Conservation (phyloP, 345 rosid genomes). For the Excoecaria agallocha region DNA sequence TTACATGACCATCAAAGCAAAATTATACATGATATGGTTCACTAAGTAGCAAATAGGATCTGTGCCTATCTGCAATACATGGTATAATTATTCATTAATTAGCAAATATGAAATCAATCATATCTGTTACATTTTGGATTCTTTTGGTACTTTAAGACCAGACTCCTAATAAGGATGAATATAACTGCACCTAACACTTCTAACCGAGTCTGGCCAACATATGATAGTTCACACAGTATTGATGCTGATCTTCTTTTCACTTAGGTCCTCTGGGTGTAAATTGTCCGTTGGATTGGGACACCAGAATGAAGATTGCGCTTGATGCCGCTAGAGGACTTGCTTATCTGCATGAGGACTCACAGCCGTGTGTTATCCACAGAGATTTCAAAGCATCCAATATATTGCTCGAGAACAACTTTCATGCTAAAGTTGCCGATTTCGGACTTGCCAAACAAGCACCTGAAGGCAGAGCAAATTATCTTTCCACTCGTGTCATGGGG, state of each 20-base stretch:
- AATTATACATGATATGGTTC: neutral
- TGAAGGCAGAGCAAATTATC: constrained; percentile 92
- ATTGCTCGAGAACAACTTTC: constrained; percentile 87
- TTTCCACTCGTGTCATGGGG: constrained; percentile 99
- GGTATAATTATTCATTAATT: neutral
- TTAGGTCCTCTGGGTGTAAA: constrained; percentile 87
- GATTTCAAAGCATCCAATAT: constrained; percentile 98
- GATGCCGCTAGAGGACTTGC: constrained; percentile 99
- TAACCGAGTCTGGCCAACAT: neutral
- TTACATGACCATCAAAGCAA: neutral
- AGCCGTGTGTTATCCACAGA: constrained; percentile 95
- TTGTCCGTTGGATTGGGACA: constrained; percentile 95
- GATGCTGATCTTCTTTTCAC: constrained; percentile 25
- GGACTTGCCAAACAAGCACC: constrained; percentile 99
- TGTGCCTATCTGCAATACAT: neutral
- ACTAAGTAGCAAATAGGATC: neutral
- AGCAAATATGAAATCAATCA: neutral
- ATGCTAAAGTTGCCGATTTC: constrained; percentile 98
- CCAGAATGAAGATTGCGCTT: constrained; percentile 97
- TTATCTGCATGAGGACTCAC: constrained; percentile 96
- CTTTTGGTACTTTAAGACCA: neutral
- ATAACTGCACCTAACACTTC: neutral
- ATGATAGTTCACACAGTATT: neutral
- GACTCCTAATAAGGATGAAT: neutral
- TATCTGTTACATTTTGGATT: neutral